These are phyloP conservation scores for Chamaenerion angustifolium DNA, from an alignment of 345 rosid genomes.

Conservation along the genomic window DNA sequence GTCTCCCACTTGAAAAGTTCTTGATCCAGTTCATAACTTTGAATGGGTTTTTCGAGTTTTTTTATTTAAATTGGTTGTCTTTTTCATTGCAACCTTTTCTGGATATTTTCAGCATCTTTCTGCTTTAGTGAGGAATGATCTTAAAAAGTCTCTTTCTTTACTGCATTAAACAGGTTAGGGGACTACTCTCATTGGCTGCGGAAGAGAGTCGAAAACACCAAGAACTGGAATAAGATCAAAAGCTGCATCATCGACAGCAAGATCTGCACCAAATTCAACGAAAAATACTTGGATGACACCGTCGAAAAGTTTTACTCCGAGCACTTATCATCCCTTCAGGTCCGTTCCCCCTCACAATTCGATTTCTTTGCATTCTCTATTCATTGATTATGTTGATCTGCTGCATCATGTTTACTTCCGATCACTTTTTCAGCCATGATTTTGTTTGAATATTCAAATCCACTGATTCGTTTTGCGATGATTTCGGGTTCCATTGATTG, in stretches of 20 bases:
- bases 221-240: constrained; percentile 18
- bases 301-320: constrained; percentile 12
- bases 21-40: too few relatives aligned
- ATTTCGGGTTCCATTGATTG: too few relatives aligned
- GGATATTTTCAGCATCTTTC: too few relatives aligned
- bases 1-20: too few relatives aligned
- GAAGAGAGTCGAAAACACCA: constrained; percentile 7
- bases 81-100: too few relatives aligned
- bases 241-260: constrained; percentile 16
- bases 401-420: background rate
- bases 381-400: background rate
- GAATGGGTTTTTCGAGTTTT: too few relatives aligned
- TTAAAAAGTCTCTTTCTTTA: background rate
- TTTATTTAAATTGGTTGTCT: too few relatives aligned
- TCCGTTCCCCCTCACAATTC: background rate
- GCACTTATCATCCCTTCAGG: constrained; percentile 16
- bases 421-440: too few relatives aligned
- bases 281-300: constrained; percentile 10
- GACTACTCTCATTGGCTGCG: constrained; percentile 21
- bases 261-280: constrained; percentile 11
- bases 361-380: background rate
- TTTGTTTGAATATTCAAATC: too few relatives aligned
- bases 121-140: too few relatives aligned
- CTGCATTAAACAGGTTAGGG: background rate
- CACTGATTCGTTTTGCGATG: too few relatives aligned